A percentile compares a stretch with the other conserved stretches of the same genome.
These are phyloP conservation scores for Thymus quinquecostatus DNA, from an alignment of 257 asterid genomes.

Conservation along the genomic window DNA sequence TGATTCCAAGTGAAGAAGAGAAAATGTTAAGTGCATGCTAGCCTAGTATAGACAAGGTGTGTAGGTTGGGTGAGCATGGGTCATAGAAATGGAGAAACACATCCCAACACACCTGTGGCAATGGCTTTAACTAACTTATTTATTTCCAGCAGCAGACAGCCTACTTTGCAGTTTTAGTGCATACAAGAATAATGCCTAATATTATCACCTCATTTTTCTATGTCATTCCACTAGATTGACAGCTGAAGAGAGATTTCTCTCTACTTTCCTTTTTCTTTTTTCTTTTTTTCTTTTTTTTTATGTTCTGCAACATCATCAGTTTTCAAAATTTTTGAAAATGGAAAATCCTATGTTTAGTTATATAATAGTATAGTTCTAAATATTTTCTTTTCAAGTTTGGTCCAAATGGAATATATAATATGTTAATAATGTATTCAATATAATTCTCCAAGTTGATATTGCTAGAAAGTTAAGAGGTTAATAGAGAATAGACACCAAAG, in stretches of 20 bases:
- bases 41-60: not conserved
- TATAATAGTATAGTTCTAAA: not conserved
- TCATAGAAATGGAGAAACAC: conserved; percentile 5
- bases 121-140: conserved; percentile 2
- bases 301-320: not conserved
- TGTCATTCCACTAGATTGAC: not conserved
- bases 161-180: not conserved
- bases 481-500: not conserved
- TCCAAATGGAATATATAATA: not conserved
- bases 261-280: not conserved
- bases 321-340: not conserved
- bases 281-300: not conserved
- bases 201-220: not conserved
- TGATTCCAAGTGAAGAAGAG: not conserved
- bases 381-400: not conserved
- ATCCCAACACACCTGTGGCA: not conserved
- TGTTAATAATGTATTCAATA: not conserved
- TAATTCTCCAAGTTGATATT: not conserved
- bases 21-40: not conserved
- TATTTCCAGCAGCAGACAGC: conserved; percentile 4
- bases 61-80: not conserved
- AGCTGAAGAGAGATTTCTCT: not conserved
- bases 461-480: not conserved
- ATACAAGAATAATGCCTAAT: not conserved
- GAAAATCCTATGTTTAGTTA: not conserved